Conservation (phyloP, 192 early-diverging fungal species). For the Linnemannia zychae region DNA sequence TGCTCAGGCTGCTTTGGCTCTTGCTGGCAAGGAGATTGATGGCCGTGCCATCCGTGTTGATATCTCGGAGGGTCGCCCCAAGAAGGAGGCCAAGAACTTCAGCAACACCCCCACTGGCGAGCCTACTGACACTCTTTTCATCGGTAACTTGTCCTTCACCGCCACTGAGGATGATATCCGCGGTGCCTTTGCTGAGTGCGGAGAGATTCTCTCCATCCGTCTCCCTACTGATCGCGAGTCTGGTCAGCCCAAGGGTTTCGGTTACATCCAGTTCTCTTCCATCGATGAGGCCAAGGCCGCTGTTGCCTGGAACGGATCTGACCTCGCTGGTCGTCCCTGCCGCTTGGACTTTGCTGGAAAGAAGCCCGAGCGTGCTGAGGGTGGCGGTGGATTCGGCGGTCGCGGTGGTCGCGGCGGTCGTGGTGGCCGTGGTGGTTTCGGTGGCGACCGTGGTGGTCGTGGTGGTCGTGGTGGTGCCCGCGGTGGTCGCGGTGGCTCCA, state of each 20-base stretch:
- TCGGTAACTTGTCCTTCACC: slow-evolving; percentile 83
- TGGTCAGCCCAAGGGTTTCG: slow-evolving; percentile 85
- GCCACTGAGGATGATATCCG: slow-evolving; percentile 69
- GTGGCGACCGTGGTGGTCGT: slow-evolving; percentile 66
- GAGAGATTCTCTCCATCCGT: slow-evolving; percentile 73
- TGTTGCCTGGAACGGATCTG: slow-evolving; percentile 81
- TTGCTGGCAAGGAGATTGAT: slow-evolving; percentile 81
- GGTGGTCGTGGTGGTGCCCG: slow-evolving; percentile 62
- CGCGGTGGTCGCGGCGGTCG: slow-evolving; percentile 27
- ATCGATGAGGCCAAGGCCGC: slow-evolving; percentile 80
- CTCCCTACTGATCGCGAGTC: slow-evolving; percentile 84
- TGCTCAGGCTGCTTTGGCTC: slow-evolving; percentile 76
- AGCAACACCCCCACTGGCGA: slow-evolving; percentile 63
- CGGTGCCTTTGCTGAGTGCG: slow-evolving; percentile 72
- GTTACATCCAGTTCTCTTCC: slow-evolving; percentile 89
- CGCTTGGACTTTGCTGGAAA: slow-evolving; percentile 87
- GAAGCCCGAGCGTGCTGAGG: slow-evolving; percentile 55
- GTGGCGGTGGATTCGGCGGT: slow-evolving; percentile 54
- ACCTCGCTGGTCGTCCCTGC: slow-evolving; percentile 85
- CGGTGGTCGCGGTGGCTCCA: slow-evolving; percentile 63
- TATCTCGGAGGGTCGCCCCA: slow-evolving; percentile 68
- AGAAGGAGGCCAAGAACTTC: slow-evolving; percentile 48
- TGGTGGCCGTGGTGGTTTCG: slow-evolving; percentile 48
- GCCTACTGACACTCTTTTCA: slow-evolving; percentile 81
- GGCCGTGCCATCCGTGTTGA: slow-evolving; percentile 89